phyloP scores from a whole-genome alignment of 768 basidiomycete species.

The Dendrothele bispora region DNA sequence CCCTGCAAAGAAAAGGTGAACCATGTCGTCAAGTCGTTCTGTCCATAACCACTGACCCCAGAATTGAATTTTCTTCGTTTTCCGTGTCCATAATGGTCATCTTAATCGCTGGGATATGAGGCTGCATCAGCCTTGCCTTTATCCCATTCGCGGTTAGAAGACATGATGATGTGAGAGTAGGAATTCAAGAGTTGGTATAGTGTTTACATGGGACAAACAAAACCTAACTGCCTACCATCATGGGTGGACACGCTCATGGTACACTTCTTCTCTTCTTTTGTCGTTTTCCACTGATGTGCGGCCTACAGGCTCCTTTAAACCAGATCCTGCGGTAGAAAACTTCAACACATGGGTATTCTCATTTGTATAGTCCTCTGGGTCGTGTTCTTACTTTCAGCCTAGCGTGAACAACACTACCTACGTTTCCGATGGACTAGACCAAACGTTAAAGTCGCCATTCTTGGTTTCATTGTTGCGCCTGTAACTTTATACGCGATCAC shows the following conservation, averaged over 20 bases:
- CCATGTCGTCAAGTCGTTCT: no score
- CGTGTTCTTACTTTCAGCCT: not conserved
- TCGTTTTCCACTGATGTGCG: constrained; percentile 23
- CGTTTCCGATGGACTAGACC: constrained; percentile 14
- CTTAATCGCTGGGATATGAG: constrained; percentile 41
- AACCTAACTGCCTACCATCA: constrained; percentile 33
- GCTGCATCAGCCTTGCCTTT: constrained; percentile 62
- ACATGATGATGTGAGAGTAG: constrained; percentile 21
- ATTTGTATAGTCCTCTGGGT: not conserved
- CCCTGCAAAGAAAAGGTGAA: no score
- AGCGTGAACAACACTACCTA: constrained; percentile 15
- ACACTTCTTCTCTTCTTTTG: not conserved
- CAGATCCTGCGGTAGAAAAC: constrained; percentile 61
- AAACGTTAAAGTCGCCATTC: constrained; percentile 5
- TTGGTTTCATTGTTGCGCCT: constrained; percentile 9
- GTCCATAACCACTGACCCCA: constrained; percentile 59
- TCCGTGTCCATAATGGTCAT: constrained; percentile 66
- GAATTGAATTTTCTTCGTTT: constrained; percentile 81
- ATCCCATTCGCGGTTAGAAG: constrained; percentile 73
- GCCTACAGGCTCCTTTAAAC: constrained; percentile 3
- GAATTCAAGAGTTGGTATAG: no score
- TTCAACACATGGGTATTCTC: constrained; percentile 53
- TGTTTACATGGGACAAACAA: constrained; percentile 34
- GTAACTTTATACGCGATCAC: not conserved
- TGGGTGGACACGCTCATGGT: constrained; percentile 64